Conservation (phyloP, 2,329 filamentous ascomycete species). For the Trichoderma atroviride region DNA sequence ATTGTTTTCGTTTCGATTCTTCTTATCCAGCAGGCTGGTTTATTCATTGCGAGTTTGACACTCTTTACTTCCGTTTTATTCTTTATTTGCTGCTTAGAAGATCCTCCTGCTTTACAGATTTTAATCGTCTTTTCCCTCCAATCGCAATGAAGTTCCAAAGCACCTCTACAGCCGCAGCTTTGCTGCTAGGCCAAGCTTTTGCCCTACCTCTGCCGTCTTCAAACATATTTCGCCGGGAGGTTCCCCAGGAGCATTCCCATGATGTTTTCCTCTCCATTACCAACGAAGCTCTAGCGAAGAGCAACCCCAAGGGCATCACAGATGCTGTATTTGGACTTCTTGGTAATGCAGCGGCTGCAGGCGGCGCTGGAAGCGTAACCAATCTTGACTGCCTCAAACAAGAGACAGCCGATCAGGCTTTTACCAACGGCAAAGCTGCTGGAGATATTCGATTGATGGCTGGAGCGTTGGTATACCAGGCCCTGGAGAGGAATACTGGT, state of each 20-base stretch:
- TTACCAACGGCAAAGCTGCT: constrained; percentile 3
- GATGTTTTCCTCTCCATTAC: neutral
- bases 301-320: neutral
- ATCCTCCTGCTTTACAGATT: neutral
- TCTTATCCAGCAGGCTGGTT: constrained; percentile 10
- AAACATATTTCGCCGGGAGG: neutral
- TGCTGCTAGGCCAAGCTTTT: neutral
- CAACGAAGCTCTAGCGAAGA: neutral
- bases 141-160: neutral
- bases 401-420: constrained; percentile 10
- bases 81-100: neutral
- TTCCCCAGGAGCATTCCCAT: neutral
- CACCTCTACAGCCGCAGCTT: neutral
- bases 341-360: neutral
- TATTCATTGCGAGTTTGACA: constrained; percentile 7
- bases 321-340: constrained; percentile 10
- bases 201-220: neutral
- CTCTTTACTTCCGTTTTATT: neutral
- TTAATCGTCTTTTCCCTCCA: neutral
- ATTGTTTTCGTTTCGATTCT: neutral
- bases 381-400: constrained; percentile 8
- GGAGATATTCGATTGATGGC: constrained; percentile 1
- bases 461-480: constrained; percentile 8
- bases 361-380: constrained; percentile 1
- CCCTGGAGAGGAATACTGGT: neutral